These are phyloP conservation scores for Acidiella bohemica DNA, from an alignment of 495 filamentous ascomycete genomes.

Conservation along the genomic window DNA sequence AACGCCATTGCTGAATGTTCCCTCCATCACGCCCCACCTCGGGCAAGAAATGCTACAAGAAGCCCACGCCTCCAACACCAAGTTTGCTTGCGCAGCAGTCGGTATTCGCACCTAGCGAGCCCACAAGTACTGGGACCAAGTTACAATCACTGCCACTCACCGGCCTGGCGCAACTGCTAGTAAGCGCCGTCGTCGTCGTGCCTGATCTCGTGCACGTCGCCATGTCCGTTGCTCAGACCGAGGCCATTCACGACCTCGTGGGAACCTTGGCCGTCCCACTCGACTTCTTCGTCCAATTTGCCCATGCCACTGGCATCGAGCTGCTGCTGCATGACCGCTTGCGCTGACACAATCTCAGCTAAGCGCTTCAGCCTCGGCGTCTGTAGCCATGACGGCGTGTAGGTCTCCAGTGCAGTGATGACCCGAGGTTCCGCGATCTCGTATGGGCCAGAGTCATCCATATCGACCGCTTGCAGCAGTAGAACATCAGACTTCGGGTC, in stretches of 20 bases:
- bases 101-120: too few relatives aligned
- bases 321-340: constrained; percentile 66
- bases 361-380: constrained; percentile 85
- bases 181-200: too few relatives aligned
- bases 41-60: too few relatives aligned
- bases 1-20: too few relatives aligned
- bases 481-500: constrained; percentile 91
- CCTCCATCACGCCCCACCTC: too few relatives aligned
- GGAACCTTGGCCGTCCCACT: not conserved
- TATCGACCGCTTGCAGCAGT: constrained; percentile 83
- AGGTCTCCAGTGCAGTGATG: constrained; percentile 94
- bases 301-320: constrained; percentile 14
- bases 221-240: not conserved
- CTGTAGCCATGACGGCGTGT: constrained; percentile 95
- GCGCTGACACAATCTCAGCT: constrained; percentile 92
- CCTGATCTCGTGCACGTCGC: constrained; percentile 5
- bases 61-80: too few relatives aligned
- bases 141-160: too few relatives aligned
- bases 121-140: too few relatives aligned
- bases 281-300: constrained; percentile 6
- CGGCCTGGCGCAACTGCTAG: too few relatives aligned
- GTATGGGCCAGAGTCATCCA: constrained; percentile 99
- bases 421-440: constrained; percentile 94
- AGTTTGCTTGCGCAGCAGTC: too few relatives aligned
- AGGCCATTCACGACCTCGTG: not conserved